A percentile compares a stretch with the other conserved stretches of the same genome.
Conservation (phyloP, 2,329 filamentous ascomycete genomes). For the Endothia cerciana region DNA sequence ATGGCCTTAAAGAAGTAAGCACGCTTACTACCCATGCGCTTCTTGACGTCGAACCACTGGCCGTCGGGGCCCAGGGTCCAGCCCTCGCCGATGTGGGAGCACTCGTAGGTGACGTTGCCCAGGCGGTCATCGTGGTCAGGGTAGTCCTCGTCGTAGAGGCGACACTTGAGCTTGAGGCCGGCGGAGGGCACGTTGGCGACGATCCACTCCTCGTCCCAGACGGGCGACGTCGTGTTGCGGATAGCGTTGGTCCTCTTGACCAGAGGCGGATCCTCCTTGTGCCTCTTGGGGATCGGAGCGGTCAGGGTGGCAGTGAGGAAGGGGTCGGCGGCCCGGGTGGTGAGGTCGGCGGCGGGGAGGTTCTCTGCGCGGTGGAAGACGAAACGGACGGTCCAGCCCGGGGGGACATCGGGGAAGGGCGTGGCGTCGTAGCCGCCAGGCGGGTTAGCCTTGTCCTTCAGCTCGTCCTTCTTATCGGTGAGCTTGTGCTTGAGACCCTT, state of each 20-base stretch:
- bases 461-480: conserved; percentile 42
- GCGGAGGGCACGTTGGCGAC: conserved; percentile 82
- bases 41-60: conserved; percentile 73
- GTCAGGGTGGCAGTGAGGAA: conserved; percentile 79
- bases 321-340: conserved; percentile 79
- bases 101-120: conserved; percentile 78
- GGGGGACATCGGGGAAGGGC: conserved; percentile 72
- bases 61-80: conserved; percentile 71
- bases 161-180: conserved; percentile 83
- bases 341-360: conserved; percentile 80
- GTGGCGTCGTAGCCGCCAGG: conserved; percentile 81
- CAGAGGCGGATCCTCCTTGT: conserved; percentile 84
- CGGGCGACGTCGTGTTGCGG: conserved; percentile 71
- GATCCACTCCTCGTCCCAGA: conserved; percentile 85
- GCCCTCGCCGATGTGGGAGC: conserved; percentile 60
- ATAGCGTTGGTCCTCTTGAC: conserved; percentile 77
- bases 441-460: conserved; percentile 53
- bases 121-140: conserved; percentile 85
- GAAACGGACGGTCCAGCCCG: conserved; percentile 84
- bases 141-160: conserved; percentile 88
- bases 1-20: conserved; percentile 77
- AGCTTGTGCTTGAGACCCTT: conserved; percentile 40
- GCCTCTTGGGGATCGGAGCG: conserved; percentile 70
- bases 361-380: conserved; percentile 81
- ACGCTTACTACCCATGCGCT: conserved; percentile 83